Base-by-base conservation (phyloP, 1,284 basidiomycete genomes). In the Volvariella surrecta region DNA sequence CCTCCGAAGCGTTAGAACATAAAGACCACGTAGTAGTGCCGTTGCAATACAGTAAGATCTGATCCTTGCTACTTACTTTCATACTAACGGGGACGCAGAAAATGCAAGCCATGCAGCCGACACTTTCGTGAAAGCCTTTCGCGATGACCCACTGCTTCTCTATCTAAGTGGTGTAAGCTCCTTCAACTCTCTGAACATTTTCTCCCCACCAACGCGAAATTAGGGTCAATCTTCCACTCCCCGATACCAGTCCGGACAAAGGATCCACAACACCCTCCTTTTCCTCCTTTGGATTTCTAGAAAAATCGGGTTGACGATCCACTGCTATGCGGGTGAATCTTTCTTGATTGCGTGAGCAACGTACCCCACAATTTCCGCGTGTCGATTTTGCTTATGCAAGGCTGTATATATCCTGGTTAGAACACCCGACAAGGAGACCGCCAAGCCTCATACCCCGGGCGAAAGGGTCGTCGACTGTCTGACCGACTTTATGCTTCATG, bases 21-120 rank as follows among this genome's bases (percentile, higher is more conserved):
- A 11, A 11, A 11, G 24, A 28, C 6, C 24, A 6, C 24, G 11
- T 11, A 8, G 34, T 35, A 15, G 18, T 19, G 4, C 34, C 34
- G n/a, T 35, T 35, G 34, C 34, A 35, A n/a, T n/a, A 35, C 34
- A 19, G 34, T 35, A 4, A 7, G 34, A 7, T 19, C 15, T n/a
- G n/a, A 4, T 35, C 34, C 13, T 35, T 15, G 6, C 34, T n/a
- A n/a, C 13, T 7, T 15, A n/a, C 34, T 6, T 35, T 4, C n/a
- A 6, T 15, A n/a, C 34, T 35, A 35, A 16, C 18, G 18, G 13
- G 8, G n/a, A 15, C 8, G 8, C 28, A 52, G 51, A 28, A 9
- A 44, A 57, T 20, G 37, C 52, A 3, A 47, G 46, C 47, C 55
- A 49, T 43, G 52, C 56, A n/a, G 48, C 47, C n/a, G 43, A 44